phyloP scores from a whole-genome alignment of 2,329 filamentous ascomycete genomes.

The Rasamsonia emersonii region DNA sequence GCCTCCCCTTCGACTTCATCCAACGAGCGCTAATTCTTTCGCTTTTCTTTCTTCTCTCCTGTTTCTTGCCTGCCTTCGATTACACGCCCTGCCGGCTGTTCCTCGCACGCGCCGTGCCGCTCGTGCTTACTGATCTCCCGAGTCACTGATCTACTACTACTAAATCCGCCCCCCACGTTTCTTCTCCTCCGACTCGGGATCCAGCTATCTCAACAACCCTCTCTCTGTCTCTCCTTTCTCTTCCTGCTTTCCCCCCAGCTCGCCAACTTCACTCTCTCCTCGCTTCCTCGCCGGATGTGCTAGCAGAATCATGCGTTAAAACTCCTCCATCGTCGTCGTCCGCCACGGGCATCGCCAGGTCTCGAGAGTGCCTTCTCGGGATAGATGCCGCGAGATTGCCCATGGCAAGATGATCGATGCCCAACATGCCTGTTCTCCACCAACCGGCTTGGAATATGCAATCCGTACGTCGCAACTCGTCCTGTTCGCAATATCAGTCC shows the following conservation, averaged over 20 bases:
- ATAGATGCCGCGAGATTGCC: conserved; percentile 22
- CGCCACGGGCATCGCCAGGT: conserved; percentile 29
- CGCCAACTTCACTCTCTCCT: conserved; percentile 7
- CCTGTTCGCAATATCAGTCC: too few relatives aligned
- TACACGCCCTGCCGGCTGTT: conserved; percentile 5
- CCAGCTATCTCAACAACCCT: background rate
- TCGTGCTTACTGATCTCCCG: conserved; percentile 4
- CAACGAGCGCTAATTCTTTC: background rate
- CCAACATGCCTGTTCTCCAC: conserved; percentile 27
- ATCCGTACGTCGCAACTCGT: conserved; percentile 27
- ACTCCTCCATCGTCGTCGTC: conserved; percentile 11
- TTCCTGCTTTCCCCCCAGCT: conserved; percentile 8
- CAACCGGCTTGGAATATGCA: conserved; percentile 22
- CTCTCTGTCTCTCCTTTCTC: conserved; percentile 3
- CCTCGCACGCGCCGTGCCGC: conserved; percentile 4
- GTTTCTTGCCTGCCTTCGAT: conserved; percentile 3
- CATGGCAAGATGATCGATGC: conserved; percentile 35
- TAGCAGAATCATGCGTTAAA: conserved; percentile 34
- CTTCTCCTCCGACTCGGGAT: conserved; percentile 3
- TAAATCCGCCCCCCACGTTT: conserved; percentile 2
- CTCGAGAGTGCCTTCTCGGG: conserved; percentile 23
- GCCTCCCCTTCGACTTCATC: background rate
- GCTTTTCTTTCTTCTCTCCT: conserved; percentile 4
- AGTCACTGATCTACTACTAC: conserved; percentile 4
- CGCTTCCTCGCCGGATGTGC: conserved; percentile 11